phyloP scores from a whole-genome alignment of 2,329 filamentous ascomycete species.

The Stagonosporopsis vannaccii region DNA sequence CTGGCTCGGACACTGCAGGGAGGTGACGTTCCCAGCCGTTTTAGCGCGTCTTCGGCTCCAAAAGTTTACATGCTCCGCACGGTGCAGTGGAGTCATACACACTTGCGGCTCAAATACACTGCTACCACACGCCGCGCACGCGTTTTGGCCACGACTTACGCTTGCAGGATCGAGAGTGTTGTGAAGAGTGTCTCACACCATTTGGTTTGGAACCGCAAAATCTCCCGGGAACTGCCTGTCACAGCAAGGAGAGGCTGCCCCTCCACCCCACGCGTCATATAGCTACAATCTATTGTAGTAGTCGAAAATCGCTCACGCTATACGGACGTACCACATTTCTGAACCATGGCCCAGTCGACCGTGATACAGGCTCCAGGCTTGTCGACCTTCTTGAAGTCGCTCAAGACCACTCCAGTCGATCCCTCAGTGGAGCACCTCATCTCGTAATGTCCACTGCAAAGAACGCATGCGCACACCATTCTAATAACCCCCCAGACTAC shows the following conservation, averaged over 20 bases:
- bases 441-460: constrained; percentile 64
- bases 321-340: neutral
- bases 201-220: neutral
- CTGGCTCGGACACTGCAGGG: constrained; percentile 10
- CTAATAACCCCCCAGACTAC: constrained; percentile 65
- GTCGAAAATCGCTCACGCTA: neutral
- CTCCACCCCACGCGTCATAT: constrained; percentile 31
- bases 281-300: constrained; percentile 4
- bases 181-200: neutral
- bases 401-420: constrained; percentile 79
- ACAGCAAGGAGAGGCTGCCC: constrained; percentile 20
- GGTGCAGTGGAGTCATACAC: constrained; percentile 6
- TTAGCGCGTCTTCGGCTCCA: constrained; percentile 10
- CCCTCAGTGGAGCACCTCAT: constrained; percentile 83
- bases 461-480: neutral
- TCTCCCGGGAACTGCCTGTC: neutral
- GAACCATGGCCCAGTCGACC: constrained; percentile 37
- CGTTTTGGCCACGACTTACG: neutral
- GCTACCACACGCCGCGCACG: neutral
- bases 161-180: neutral
- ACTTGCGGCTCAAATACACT: constrained; percentile 1
- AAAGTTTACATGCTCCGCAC: constrained; percentile 3
- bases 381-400: constrained; percentile 74
- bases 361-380: constrained; percentile 70
- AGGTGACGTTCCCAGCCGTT: constrained; percentile 9